Evolutionary conservation across 345 rosid species (phyloP), one percentile per base, ranked within the genome.

Genomic region (Streptanthus diversifolius): DNA sequence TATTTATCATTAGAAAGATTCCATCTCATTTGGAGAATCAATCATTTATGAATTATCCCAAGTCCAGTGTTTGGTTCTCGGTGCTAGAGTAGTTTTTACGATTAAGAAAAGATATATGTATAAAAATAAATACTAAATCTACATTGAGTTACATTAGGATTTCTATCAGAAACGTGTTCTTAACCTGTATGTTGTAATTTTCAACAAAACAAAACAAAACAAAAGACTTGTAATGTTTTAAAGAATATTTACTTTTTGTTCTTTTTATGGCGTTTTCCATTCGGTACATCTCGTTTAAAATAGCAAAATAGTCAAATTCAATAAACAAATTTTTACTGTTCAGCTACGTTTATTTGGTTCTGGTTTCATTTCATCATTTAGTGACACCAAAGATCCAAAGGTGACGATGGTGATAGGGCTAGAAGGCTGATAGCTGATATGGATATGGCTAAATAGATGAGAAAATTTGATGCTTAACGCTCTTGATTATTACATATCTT

Each of bases 401-500:
- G 27, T 58, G 72, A 41, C 36, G 45, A 54, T 22, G 40, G 35
- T 62, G 54, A 60, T 10, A 33, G 33, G 41, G 53, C 32, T 12
- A 27, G 1, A 56, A 10, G 43, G 55, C 14, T 58, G 56, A 29
- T 55, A 19, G 24, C 18, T 45, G 68, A 61, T 40, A 19, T 40
- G 21, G 65, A 45, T 73, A 24, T 3, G 15, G 56, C 32, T 64
- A 12, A 3, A 8, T 3, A 36, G 40, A 24, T 29, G 47, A 43
- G 12, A 15, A 63, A 41, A 10, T 30, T 73, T 32, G 8, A 47
- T 74, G 67, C n/a, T 57, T 47, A 66, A 48, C 52, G 30, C 65
- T 47, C 44, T 37, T 54, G 51, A 73, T 65, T 66, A 45, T 27
- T 47, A 58, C 78, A 59, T 74, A 22, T 51, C 15, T 3, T 67